A percentile compares a stretch with the other conserved stretches of the same genome.
Evolutionary conservation across 1,139 yeast genomes (phyloP).

Genomic region (Yamadazyma atmosphaerica): DNA sequence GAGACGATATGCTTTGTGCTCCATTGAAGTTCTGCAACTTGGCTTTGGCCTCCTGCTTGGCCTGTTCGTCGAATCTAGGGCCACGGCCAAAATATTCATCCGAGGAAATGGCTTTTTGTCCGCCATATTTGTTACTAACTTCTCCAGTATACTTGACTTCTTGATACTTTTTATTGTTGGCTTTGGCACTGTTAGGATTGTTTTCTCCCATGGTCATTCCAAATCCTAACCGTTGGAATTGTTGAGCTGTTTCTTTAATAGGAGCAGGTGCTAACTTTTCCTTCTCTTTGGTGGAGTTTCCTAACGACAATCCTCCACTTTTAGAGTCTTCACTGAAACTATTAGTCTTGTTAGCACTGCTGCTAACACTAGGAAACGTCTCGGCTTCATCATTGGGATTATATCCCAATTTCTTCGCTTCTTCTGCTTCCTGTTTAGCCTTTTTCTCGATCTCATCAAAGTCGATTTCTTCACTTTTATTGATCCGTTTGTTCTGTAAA

Average conservation of each 20-base stretch:
- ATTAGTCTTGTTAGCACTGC: constrained; percentile 8
- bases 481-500: constrained; percentile 50
- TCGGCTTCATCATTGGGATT: constrained; percentile 49
- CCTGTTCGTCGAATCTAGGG: constrained; percentile 69
- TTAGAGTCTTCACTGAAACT: constrained; percentile 1
- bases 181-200: constrained; percentile 24
- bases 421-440: constrained; percentile 82
- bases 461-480: constrained; percentile 68
- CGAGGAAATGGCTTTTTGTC: constrained; percentile 91
- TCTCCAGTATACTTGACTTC: constrained; percentile 67
- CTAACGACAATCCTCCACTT: constrained; percentile 13
- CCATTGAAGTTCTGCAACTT: constrained; percentile 81
- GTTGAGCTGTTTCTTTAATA: constrained; percentile 63
- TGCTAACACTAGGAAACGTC: constrained; percentile 7
- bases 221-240: constrained; percentile 78
- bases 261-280: constrained; percentile 28
- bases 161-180: constrained; percentile 38
- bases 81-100: constrained; percentile 94
- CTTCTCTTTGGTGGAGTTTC: constrained; percentile 15
- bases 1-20: constrained; percentile 87
- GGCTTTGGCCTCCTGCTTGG: constrained; percentile 74
- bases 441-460: constrained; percentile 89
- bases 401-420: constrained; percentile 70
- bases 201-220: constrained; percentile 67
- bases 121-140: constrained; percentile 75